Conservation (phyloP, 2,329 filamentous ascomycete species). For the Chaetomium strumarium region DNA sequence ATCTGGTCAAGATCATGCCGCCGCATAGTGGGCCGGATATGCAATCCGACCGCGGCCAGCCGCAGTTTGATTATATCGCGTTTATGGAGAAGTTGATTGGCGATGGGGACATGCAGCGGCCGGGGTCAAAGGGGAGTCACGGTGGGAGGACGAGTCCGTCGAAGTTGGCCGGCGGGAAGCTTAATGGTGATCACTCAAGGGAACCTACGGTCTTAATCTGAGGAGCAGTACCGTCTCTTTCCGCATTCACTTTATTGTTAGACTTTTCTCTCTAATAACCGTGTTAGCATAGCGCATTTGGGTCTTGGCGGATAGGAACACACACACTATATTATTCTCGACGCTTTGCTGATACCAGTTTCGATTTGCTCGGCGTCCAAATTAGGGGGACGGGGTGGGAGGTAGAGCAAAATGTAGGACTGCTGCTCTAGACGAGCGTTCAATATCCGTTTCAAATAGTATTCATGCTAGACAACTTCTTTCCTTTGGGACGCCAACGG, state of each 20-base stretch:
- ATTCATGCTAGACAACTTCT: no score
- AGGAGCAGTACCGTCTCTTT: conserved; percentile 4
- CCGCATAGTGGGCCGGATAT: conserved; percentile 77
- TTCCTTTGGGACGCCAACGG: no score
- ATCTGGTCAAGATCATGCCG: conserved; percentile 83
- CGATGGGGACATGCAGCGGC: conserved; percentile 25
- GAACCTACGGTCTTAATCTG: background rate
- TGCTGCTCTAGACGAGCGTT: no score
- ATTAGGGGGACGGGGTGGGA: no score
- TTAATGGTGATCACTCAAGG: conserved; percentile 14
- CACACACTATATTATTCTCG: background rate
- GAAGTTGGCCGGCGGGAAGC: conserved; percentile 16
- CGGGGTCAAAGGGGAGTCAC: conserved; percentile 21
- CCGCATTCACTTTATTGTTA: background rate
- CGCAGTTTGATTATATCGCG: conserved; percentile 92
- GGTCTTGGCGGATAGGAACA: conserved; percentile 6
- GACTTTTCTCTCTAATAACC: conserved; percentile 10
- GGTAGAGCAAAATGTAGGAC: no score
- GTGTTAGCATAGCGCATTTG: conserved; percentile 18
- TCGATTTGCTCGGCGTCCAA: no score
- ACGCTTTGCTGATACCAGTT: no score
- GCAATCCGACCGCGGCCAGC: conserved; percentile 73
- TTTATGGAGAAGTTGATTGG: conserved; percentile 89
- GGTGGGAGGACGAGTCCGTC: conserved; percentile 30
- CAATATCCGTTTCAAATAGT: no score